These are phyloP conservation scores for Lasiosphaeriaceae sp. DNA, from an alignment of 495 filamentous ascomycete genomes.

Conservation along the genomic window DNA sequence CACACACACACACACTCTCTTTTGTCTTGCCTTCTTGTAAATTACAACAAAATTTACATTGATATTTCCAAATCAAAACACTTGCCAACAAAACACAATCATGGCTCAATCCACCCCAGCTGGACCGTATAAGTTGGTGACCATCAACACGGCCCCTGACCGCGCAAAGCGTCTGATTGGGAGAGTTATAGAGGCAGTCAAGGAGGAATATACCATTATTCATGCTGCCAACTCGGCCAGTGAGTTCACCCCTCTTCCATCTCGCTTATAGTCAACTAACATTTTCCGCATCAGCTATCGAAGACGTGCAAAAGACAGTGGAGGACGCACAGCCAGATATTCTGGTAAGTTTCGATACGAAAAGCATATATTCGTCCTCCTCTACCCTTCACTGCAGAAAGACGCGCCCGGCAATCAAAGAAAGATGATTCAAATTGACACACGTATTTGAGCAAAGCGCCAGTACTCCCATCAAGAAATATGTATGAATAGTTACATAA, in stretches of 20 bases:
- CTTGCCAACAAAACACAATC: too few species aligned
- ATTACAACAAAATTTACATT: too few species aligned
- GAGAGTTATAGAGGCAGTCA: conserved; percentile 52
- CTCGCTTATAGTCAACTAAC: neutral
- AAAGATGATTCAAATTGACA: too few species aligned
- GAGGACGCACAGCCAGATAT: conserved; percentile 21
- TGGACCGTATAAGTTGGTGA: conserved; percentile 59
- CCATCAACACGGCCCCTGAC: conserved; percentile 66
- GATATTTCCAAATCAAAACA: too few species aligned
- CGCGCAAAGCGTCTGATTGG: conserved; percentile 60
- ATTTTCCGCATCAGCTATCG: conserved; percentile 18
- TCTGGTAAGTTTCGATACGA: conserved; percentile 37
- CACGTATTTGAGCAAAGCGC: too few species aligned
- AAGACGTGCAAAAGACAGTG: conserved; percentile 22
- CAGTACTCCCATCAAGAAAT: too few species aligned
- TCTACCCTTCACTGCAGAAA: too few species aligned
- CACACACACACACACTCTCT: too few species aligned
- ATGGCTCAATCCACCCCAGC: conserved; percentile 22
- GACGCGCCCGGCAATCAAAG: too few species aligned
- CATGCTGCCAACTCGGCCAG: conserved; percentile 57
- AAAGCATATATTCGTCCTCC: conserved; percentile 28
- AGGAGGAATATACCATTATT: conserved; percentile 56
- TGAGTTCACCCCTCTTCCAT: conserved; percentile 24
- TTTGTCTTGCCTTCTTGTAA: too few species aligned
- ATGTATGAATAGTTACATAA: too few species aligned